These are phyloP conservation scores for Xylaria palmicola DNA, from an alignment of 495 filamentous ascomycete genomes.

Conservation along the genomic window DNA sequence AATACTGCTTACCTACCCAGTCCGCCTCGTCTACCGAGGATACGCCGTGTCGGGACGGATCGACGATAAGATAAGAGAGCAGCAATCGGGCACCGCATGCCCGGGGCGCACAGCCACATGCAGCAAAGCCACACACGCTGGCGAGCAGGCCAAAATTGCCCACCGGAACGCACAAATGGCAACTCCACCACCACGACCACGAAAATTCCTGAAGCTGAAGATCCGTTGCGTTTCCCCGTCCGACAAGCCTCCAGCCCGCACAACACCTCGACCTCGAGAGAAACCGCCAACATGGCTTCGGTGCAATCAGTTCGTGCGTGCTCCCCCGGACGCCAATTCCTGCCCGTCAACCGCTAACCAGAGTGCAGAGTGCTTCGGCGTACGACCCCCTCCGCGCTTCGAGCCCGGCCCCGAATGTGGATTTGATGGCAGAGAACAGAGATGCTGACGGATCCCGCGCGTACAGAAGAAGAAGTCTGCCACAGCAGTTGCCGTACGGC, in stretches of 20 bases:
- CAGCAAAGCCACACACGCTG: slow-evolving; percentile 16
- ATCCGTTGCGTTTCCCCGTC: slow-evolving; percentile 14
- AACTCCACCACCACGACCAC: slow-evolving; percentile 16
- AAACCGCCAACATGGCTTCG: slow-evolving; percentile 18
- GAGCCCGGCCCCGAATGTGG: background rate
- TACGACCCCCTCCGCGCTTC: slow-evolving; percentile 4
- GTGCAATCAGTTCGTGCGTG: slow-evolving; percentile 18
- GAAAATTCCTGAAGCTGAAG: slow-evolving; percentile 14
- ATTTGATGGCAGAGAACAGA: slow-evolving; percentile 11
- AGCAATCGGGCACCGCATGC: background rate
- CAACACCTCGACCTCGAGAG: slow-evolving; percentile 10
- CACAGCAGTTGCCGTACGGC: slow-evolving; percentile 17
- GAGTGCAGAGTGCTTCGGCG: slow-evolving; percentile 19
- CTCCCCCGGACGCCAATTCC: background rate
- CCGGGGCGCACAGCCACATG: too few species aligned
- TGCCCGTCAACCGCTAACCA: background rate
- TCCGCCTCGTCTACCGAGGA: too few species aligned
- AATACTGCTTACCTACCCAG: too few species aligned
- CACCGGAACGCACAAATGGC: slow-evolving; percentile 19
- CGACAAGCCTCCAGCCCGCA: slow-evolving; percentile 14
- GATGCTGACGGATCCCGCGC: slow-evolving; percentile 7
- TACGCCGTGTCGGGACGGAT: too few species aligned
- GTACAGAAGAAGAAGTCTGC: slow-evolving; percentile 22
- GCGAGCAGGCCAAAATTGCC: slow-evolving; percentile 14
- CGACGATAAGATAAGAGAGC: too few species aligned